phyloP scores from a whole-genome alignment of 2,329 filamentous ascomycete genomes.

The Sporothrix euskadiensis region DNA sequence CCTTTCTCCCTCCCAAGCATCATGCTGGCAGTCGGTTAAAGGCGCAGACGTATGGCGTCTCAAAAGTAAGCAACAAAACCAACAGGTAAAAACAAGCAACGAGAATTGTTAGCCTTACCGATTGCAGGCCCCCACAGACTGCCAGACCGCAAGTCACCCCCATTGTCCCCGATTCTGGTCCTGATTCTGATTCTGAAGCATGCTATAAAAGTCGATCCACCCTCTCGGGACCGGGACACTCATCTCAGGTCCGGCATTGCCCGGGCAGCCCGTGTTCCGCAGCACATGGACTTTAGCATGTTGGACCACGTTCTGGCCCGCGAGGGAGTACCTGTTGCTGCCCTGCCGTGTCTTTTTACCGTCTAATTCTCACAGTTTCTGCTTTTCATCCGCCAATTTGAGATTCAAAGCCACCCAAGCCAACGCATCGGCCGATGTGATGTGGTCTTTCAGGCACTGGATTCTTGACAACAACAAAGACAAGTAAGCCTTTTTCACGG shows the following conservation, averaged over 20 bases:
- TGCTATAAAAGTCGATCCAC: background rate
- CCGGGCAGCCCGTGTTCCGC: background rate
- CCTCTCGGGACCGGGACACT: background rate
- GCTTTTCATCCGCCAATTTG: too few relatives aligned
- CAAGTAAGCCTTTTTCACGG: background rate
- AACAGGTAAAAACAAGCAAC: background rate
- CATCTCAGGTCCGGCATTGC: conserved; percentile 4
- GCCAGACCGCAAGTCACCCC: background rate
- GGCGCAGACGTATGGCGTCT: background rate
- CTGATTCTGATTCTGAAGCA: background rate
- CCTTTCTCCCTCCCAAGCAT: background rate
- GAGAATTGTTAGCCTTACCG: background rate
- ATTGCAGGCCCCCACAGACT: background rate
- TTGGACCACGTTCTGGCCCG: background rate
- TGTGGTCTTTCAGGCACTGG: background rate
- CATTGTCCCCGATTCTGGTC: background rate
- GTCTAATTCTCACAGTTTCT: background rate
- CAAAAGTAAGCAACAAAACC: background rate
- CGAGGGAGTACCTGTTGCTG: background rate
- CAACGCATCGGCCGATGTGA: background rate
- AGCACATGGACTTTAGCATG: background rate
- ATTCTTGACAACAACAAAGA: background rate
- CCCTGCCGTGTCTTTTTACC: background rate
- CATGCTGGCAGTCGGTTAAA: background rate
- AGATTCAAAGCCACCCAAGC: too few relatives aligned